Base-by-base conservation (phyloP, 352 stramenopile genomes). In the Phytophthora sansomeana region DNA sequence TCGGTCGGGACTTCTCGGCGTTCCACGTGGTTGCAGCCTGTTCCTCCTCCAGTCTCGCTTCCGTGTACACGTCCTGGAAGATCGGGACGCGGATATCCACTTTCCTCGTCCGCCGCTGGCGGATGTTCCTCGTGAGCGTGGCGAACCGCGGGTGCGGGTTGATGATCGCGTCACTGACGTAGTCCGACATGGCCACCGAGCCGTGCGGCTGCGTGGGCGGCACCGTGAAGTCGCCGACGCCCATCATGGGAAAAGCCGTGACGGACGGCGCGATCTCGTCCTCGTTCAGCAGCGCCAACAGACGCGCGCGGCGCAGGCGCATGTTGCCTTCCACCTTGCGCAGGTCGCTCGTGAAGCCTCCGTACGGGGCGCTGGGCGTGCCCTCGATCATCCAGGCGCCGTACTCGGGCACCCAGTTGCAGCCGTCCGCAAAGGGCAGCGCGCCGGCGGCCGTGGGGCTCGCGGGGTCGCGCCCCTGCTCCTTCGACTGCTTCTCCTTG, bases 311-410 rank as follows among this genome's bases (percentile, higher is more conserved):
- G 14, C 98, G 91, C 39, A 99, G 74, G 1, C 97, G 89, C 97
- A 99, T 99, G 72, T 99, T 99, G 30, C 77, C 76, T 78, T 99
- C 98, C 4, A 99, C 97, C 55, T 97, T 93, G 58, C 95, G 83
- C 42, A 99, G 76, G 70, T 99, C 96, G 43, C 78, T 94, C 11
- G 95, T 97, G 65, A 98, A 99, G 55, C 96, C 96, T 39, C 87
- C 92, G 72, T 99, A 99, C 0, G 97, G 97, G 32, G 80, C 82
- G 51, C 65, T 89, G 14, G 98, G 97, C 51, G 97, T 99, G 43
- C 96, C 95, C 83, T 99, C 98, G 19, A 99, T 96, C 98, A 99
- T 99, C 97, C 98, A 99, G 11, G 92, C 88, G 41, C 98, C 98
- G 75, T 99, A 99, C 77, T 99, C 98, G 32, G 98, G 98, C 68